A percentile compares a stretch with the other conserved stretches of the same genome.
These are phyloP conservation scores for Neurospora terricola DNA, from an alignment of 495 filamentous ascomycete genomes.

Conservation along the genomic window DNA sequence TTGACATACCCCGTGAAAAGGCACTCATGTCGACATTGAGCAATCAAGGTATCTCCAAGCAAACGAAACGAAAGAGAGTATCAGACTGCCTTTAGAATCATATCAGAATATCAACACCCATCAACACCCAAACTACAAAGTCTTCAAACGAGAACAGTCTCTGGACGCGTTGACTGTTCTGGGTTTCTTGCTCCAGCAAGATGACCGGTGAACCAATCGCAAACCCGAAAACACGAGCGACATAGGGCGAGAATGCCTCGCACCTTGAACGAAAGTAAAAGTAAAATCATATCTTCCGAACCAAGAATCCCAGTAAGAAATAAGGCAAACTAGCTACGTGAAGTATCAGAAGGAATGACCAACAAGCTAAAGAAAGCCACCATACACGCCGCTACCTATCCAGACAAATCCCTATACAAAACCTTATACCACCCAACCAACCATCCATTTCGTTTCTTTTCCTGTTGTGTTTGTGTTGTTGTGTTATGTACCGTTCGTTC, in stretches of 20 bases:
- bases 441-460: neutral
- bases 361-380: neutral
- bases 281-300: neutral
- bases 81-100: neutral
- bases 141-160: neutral
- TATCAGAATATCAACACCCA: neutral
- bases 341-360: neutral
- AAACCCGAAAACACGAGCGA: neutral
- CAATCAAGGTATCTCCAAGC: neutral
- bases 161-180: neutral
- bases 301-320: neutral
- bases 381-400: neutral
- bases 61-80: neutral
- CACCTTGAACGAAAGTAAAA: neutral
- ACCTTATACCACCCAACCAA: neutral
- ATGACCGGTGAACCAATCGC: neutral
- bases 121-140: neutral
- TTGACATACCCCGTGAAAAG: neutral
- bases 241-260: neutral
- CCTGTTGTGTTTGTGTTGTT: neutral
- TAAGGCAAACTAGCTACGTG: neutral
- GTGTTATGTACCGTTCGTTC: neutral
- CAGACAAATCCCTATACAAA: neutral
- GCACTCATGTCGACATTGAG: neutral
- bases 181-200: neutral